Percentiles rank a stretch among this genome's conserved stretches.
Evolutionary conservation across 2,329 filamentous ascomycete genomes (phyloP).

Genomic region (Colletotrichum sp.): DNA sequence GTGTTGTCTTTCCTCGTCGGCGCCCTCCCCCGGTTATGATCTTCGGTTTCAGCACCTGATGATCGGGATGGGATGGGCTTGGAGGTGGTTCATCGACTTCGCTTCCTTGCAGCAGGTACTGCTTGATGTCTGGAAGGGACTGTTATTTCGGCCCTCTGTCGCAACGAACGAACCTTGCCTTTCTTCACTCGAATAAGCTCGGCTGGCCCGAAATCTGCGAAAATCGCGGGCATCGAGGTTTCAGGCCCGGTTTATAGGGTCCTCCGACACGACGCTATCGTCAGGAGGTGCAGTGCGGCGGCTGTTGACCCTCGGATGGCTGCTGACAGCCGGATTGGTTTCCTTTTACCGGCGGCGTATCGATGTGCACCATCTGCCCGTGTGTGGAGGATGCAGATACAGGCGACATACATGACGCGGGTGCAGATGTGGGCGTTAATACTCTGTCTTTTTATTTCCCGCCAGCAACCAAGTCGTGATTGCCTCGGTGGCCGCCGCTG

Average conservation of each 20-base stretch:
- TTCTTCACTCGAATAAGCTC: background rate
- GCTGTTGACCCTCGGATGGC: background rate
- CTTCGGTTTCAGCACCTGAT: slow-evolving; percentile 16
- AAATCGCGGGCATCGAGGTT: background rate
- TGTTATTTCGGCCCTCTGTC: background rate
- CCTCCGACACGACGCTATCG: slow-evolving; percentile 6
- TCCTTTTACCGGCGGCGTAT: background rate
- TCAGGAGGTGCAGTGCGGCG: background rate
- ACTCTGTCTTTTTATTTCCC: background rate
- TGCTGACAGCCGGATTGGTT: background rate
- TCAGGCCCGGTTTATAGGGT: background rate
- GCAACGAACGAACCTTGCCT: background rate
- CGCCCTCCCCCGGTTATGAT: slow-evolving; percentile 3
- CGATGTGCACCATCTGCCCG: background rate
- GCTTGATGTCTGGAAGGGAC: background rate
- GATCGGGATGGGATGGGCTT: slow-evolving; percentile 12
- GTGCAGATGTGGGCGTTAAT: background rate
- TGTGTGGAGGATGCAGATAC: background rate
- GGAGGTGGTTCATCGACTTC: background rate
- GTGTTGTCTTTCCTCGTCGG: background rate
- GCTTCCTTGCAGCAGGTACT: background rate
- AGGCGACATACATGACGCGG: slow-evolving; percentile 3
- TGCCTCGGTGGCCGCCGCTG: background rate
- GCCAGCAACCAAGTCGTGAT: background rate
- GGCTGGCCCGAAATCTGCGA: background rate